Evolutionary conservation across 345 rosid genomes (phyloP), one percentile per base, ranked within the genome.

Genomic region (Stellera chamaejasme): DNA sequence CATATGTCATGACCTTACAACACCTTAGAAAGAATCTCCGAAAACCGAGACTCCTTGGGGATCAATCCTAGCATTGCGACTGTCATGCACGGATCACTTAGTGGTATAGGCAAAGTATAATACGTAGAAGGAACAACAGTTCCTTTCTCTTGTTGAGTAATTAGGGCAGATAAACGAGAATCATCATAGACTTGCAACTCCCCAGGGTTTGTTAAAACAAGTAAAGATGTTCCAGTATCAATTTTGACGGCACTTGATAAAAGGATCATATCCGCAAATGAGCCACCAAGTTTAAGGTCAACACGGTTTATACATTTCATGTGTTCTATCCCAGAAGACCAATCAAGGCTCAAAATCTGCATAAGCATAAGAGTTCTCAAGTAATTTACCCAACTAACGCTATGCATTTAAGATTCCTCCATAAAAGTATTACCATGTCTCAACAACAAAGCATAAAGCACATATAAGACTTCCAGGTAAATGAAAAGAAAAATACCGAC

Each of bases 221-320:
- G 69, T 45, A 83, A 69, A 62, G 73, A 58, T 58, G 58, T 64
- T 55, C 74, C 77, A 59, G 65, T 65, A 59, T 52, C 66, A 55
- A 55, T 71, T 54, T 66, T 57, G 52, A 80, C 68, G 52, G 65
- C 69, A 63, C 74, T 70, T 26, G 89, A 77, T 64, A 85, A 66
- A 58, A 90, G 70, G 65, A 83, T 79, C 87, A 83, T 83, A 71
- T 90, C 96, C 56, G 85, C 89, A 71, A 84, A 87, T 60, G 89
- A 81, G 61, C 97, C 87, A 57, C 62, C 69, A 45, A 82, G 91
- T 68, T 76, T 71, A 70, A 87, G 75, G 75, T 87, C 94, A 54
- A 66, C 66, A 39, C 84, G 91, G 69, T 74, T 73, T 45, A 72
- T 54, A 68, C 89, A 87, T 75, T 72, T 81, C 70, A 87, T 56